A percentile compares a stretch with the other conserved stretches of the same genome.
Evolutionary conservation across 805 yeast species (phyloP).

Genomic region (Lipomyces kockii): DNA sequence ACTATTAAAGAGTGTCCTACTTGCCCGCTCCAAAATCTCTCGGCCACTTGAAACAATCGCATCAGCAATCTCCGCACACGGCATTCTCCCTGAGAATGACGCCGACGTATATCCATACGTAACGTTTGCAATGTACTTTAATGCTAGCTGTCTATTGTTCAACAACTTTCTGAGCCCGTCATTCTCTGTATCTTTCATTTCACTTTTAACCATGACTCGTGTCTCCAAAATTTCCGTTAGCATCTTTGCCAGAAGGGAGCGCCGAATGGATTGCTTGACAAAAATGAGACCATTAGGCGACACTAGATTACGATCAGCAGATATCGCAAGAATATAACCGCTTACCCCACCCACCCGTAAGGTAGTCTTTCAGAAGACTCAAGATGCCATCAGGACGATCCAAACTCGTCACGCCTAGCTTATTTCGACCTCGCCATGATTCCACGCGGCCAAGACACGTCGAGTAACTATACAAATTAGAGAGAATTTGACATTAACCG

Average conservation of each 20-base stretch:
- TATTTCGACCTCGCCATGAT: constrained; percentile 45
- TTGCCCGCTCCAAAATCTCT: constrained; percentile 63
- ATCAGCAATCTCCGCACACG: constrained; percentile 93
- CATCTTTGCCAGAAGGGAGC: constrained; percentile 81
- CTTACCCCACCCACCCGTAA: constrained; percentile 45
- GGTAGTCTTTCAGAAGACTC: constrained; percentile 55
- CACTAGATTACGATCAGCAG: constrained; percentile 41
- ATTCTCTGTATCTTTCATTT: constrained; percentile 57
- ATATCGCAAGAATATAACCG: background rate
- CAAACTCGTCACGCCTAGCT: constrained; percentile 44
- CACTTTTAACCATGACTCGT: constrained; percentile 74
- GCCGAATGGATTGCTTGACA: constrained; percentile 66
- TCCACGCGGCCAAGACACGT: constrained; percentile 49
- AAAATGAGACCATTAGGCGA: constrained; percentile 90
- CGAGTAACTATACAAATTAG: constrained; percentile 43
- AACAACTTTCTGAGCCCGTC: constrained; percentile 52
- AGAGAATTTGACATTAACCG: background rate
- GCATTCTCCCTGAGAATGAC: constrained; percentile 95
- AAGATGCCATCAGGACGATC: constrained; percentile 61
- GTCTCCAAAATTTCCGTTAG: constrained; percentile 79
- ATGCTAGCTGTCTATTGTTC: constrained; percentile 80
- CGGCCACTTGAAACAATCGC: constrained; percentile 90
- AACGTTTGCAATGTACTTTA: constrained; percentile 90
- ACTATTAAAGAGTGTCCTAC: background rate
- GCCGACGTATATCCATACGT: constrained; percentile 97